Conservation (phyloP, 768 basidiomycete genomes). For the Panus rudis region DNA sequence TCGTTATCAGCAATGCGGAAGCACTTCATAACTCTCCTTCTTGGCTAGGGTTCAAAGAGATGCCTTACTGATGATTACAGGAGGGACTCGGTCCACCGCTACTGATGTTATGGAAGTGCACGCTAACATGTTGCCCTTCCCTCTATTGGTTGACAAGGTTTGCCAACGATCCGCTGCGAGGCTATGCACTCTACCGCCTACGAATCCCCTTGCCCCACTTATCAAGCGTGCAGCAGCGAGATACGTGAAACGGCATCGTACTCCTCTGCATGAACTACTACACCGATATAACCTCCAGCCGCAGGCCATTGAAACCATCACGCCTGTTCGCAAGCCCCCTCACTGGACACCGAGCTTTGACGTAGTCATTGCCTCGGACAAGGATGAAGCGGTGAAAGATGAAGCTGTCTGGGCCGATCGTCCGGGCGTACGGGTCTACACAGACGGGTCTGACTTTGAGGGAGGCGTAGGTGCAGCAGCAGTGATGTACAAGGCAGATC, state of each 20-base stretch:
- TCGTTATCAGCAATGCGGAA: no score
- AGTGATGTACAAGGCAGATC: constrained; percentile 13
- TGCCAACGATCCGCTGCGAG: constrained; percentile 9
- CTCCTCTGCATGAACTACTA: constrained; percentile 20
- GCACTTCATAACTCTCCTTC: no score
- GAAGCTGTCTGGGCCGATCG: background rate
- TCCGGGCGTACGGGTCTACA: constrained; percentile 13
- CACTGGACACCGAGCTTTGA: constrained; percentile 5
- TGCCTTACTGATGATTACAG: constrained; percentile 14
- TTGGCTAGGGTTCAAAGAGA: constrained; percentile 20
- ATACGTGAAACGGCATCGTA: no score
- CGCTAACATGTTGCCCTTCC: constrained; percentile 13
- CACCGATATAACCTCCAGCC: constrained; percentile 10
- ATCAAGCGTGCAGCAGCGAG: no score
- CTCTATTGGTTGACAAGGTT: constrained; percentile 10
- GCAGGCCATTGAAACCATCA: constrained; percentile 12
- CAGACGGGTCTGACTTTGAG: constrained; percentile 24
- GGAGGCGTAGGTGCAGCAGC: constrained; percentile 25
- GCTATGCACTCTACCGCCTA: constrained; percentile 13
- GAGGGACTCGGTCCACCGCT: constrained; percentile 18
- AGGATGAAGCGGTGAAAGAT: constrained; percentile 6
- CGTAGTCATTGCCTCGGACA: background rate
- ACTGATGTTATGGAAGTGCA: constrained; percentile 17
- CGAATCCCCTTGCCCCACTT: constrained; percentile 13
- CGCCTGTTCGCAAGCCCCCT: constrained; percentile 5